phyloP scores from a whole-genome alignment of 2,329 filamentous ascomycete genomes.

The Paracamarosporium sp. region DNA sequence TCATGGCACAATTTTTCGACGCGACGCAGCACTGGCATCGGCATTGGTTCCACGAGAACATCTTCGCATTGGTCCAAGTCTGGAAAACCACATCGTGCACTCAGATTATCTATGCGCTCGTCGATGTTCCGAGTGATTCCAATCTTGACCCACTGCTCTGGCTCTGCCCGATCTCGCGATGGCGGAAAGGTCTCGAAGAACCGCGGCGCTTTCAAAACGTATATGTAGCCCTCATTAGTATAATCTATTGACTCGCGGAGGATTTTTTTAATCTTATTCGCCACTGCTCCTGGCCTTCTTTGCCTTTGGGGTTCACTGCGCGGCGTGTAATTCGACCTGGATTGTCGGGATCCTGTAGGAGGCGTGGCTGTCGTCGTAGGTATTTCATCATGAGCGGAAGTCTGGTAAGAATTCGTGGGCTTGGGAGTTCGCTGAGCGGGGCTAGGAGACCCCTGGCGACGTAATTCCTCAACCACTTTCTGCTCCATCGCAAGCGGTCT shows the following conservation, averaged over 20 bases:
- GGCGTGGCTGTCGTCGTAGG: background rate
- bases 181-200: background rate
- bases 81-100: background rate
- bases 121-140: background rate
- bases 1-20: conserved; percentile 1
- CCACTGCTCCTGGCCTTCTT: background rate
- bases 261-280: background rate
- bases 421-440: background rate
- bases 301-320: background rate
- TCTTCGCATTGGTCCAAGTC: background rate
- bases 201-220: conserved; percentile 5
- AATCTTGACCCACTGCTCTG: conserved; percentile 8
- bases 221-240: background rate
- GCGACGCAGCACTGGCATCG: conserved; percentile 1
- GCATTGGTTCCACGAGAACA: background rate
- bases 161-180: background rate
- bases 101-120: background rate
- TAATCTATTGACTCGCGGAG: background rate
- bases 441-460: background rate
- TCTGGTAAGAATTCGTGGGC: background rate
- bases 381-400: background rate
- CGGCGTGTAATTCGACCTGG: background rate
- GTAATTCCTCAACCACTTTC: background rate
- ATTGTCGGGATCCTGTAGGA: background rate
- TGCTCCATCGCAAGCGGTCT: background rate